Percentiles rank a stretch among this genome's conserved stretches.
Evolutionary conservation across 345 rosid species (phyloP).

Genomic region (Streptanthus diversifolius): DNA sequence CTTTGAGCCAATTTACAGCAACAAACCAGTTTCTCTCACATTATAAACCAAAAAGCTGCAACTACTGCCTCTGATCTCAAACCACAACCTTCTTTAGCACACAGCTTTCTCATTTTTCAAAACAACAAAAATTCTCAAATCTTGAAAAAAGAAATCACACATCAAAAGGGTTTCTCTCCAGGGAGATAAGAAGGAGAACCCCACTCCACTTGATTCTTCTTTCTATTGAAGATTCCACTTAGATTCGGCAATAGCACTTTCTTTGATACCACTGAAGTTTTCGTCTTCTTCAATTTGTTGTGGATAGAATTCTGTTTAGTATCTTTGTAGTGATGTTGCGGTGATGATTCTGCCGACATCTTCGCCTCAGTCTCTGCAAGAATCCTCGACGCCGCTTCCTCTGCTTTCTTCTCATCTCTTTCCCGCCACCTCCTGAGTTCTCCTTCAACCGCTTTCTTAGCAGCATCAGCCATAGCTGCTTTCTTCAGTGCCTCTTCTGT

Average conservation of each 20-base stretch:
- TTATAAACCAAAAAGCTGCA: constrained; percentile 11
- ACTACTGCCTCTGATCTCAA: constrained; percentile 15
- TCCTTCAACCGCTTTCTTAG: constrained; percentile 88
- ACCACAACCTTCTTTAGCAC: constrained; percentile 15
- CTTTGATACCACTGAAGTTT: constrained; percentile 48
- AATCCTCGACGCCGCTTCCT: constrained; percentile 72
- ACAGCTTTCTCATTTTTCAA: constrained; percentile 13
- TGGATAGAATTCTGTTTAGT: constrained; percentile 48
- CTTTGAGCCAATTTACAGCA: constrained; percentile 36
- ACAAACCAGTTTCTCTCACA: constrained; percentile 20
- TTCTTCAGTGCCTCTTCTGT: constrained; percentile 67
- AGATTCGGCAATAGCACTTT: constrained; percentile 59
- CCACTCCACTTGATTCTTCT: constrained; percentile 78
- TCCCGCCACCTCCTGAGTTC: constrained; percentile 89
- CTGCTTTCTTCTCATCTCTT: constrained; percentile 84
- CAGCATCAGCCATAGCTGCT: constrained; percentile 96
- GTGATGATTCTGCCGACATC: constrained; percentile 53
- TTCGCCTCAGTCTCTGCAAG: constrained; percentile 56
- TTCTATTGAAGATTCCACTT: constrained; percentile 67
- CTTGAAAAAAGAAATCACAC: constrained; percentile 24
- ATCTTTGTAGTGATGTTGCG: constrained; percentile 56
- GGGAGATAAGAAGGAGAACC: constrained; percentile 80
- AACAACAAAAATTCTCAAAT: constrained; percentile 20
- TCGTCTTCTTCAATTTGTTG: constrained; percentile 60
- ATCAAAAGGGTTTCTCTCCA: constrained; percentile 63